Base-by-base conservation (phyloP, 768 basidiomycete species). In the Boletus sp. region DNA sequence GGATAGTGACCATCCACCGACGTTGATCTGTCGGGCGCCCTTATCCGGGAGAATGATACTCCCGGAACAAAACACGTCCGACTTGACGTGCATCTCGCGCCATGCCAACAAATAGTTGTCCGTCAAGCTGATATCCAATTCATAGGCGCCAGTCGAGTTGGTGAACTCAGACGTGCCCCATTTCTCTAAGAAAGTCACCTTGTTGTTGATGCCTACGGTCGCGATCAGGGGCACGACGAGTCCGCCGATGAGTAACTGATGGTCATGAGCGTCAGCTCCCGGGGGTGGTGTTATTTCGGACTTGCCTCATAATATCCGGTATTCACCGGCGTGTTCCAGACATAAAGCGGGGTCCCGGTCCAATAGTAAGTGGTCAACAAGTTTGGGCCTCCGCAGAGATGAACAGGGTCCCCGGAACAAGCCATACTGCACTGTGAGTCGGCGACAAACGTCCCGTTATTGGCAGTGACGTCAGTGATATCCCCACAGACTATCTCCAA, bases 11-110 rank as follows among this genome's bases (percentile, higher is more conserved):
- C 90, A 83, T 6, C 75, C 77, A 17, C 68, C 64, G 9, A 73
- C 37, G 45, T 68, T 67, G 47, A 70, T 63, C 55, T 63, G 64
- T 10, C 71, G 59, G 3, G 76, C 90, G 17, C 73, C 84, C 58
- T 85, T 87, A 66, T 92, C 90, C 1, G 90, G 90, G 35, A 92
- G 80, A 35, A 89, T 80, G 45, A 92, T 74, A 44, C 83, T 82
- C 10, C 76, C 90, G 4, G 90, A 83, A 66, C 90, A 92, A 76
- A 92, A 92, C 11, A 92, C 88, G 61, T 92, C 87, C 10, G 86
- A 78, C 72, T 89, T 77, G 61, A 90, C 73, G 57, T 90, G 84
- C 87, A 92, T 89, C 58, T 78, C 78, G 39, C 89, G 85, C 88
- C 88, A 92, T 7, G 88, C 81, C 54, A 69, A 58, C 20, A 41